Evolutionary conservation across 495 filamentous ascomycete species (phyloP).

Genomic region (Durotheca rogersii): DNA sequence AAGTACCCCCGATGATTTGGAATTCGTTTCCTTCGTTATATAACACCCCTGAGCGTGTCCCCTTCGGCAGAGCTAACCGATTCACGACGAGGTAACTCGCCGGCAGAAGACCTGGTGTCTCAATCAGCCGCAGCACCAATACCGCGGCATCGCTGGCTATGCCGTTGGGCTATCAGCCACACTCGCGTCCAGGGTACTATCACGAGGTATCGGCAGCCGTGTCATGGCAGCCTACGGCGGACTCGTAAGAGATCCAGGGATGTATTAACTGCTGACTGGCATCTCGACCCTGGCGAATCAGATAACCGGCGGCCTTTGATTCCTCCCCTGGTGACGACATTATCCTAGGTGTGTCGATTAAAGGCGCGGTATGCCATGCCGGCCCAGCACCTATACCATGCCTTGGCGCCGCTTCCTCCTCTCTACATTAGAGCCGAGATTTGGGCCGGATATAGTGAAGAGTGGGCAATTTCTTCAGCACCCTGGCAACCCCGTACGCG

Average conservation of each 20-base stretch:
- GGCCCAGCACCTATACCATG: slow-evolving; percentile 15
- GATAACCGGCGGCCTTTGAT: slow-evolving; percentile 5
- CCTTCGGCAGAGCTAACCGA: slow-evolving; percentile 21
- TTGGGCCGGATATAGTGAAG: slow-evolving; percentile 32
- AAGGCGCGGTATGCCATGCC: slow-evolving; percentile 17
- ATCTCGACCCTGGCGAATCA: slow-evolving; percentile 12
- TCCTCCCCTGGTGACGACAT: slow-evolving; percentile 22
- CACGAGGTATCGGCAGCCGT: slow-evolving; percentile 2
- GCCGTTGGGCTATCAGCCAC: slow-evolving; percentile 11
- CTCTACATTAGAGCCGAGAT: slow-evolving; percentile 33
- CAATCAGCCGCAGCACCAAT: slow-evolving; percentile 12
- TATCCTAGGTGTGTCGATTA: slow-evolving; percentile 18
- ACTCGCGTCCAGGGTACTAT: slow-evolving; percentile 1
- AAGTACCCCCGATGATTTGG: slow-evolving; percentile 19
- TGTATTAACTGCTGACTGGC: slow-evolving; percentile 6
- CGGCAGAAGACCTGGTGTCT: slow-evolving; percentile 1
- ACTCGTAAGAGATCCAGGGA: slow-evolving; percentile 10
- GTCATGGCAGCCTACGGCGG: neutral
- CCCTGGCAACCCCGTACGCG: slow-evolving; percentile 8
- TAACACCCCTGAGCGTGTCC: slow-evolving; percentile 4
- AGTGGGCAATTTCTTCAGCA: slow-evolving; percentile 12
- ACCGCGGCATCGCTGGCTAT: slow-evolving; percentile 14
- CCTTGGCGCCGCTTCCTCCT: slow-evolving; percentile 25
- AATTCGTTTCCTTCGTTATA: slow-evolving; percentile 17
- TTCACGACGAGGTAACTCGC: slow-evolving; percentile 2